A percentile compares a stretch with the other conserved stretches of the same genome.
Conservation (phyloP, 306 rosid species). For the Boehmeria nivea region DNA sequence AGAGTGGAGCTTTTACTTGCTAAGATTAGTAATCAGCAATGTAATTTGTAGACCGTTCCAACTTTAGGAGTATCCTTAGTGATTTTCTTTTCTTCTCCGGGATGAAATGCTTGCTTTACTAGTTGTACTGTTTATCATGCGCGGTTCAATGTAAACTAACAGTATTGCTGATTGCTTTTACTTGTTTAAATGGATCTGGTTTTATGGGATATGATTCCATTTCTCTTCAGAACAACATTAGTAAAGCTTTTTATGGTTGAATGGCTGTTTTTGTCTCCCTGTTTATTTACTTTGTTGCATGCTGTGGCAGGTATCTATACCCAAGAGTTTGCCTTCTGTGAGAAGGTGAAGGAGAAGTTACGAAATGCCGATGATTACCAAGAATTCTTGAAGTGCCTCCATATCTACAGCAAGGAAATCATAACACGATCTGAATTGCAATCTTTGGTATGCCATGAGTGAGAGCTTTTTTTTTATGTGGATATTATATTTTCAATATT, state of each 20-base stretch:
- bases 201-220: not conserved
- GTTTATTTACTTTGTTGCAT: not conserved
- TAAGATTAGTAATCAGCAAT: too few relatives aligned
- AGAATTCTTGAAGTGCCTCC: slow-evolving; percentile 94
- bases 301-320: slow-evolving; percentile 55
- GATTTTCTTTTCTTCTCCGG: too few relatives aligned
- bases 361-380: slow-evolving; percentile 77
- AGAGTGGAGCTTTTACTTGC: too few relatives aligned
- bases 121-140: too few relatives aligned
- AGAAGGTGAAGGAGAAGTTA: slow-evolving; percentile 85
- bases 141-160: not conserved
- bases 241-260: not conserved
- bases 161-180: slow-evolving; percentile 1
- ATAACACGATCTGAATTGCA: slow-evolving; percentile 80
- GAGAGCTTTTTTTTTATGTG: not conserved
- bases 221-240: not conserved
- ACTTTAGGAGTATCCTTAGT: too few relatives aligned
- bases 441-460: slow-evolving; percentile 56
- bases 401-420: slow-evolving; percentile 92
- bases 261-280: not conserved
- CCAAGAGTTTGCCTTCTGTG: slow-evolving; percentile 78
- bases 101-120: slow-evolving; percentile 6
- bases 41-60: too few relatives aligned
- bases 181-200: not conserved
- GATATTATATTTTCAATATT: too few relatives aligned